Evolutionary conservation across 108 stramenopile species (phyloP), one percentile per base, ranked within the genome.

Genomic region (Pseudonitzschia multistriata): DNA sequence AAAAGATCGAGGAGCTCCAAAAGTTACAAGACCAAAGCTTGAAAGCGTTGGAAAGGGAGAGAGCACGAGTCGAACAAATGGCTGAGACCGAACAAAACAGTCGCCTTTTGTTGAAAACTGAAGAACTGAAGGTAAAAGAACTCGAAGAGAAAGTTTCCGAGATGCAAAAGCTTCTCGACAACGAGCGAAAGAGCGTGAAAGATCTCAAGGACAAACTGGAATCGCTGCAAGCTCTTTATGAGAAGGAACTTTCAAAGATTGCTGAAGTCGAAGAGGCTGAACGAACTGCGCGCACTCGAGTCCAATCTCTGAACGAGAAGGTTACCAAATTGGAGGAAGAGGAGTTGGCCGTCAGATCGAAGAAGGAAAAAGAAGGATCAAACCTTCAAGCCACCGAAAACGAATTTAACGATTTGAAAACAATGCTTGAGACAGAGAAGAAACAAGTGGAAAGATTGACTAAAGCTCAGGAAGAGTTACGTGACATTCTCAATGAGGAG

Each of bases 171-270:
- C 61, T 62, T 19, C 66, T 78, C 17, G 49, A 71, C 2, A 28
- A 6, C n/a, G 77, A 78, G 34, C 47, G 57, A 6, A 50, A 34
- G 34, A 63, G 39, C 15, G 62, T 69, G 6, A 48, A 54, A 35
- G 31, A 62, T 29, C 47, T 78, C 36, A 40, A 57, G 39, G 37
- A 28, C 21, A 25, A 39, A n/a, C 35, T 72, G 27, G 50, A 78
- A 1, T 17, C 52, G 14, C 70, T 64, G 22, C 70, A 72, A 61
- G 47, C 36, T 28, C 59, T 70, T 14, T 62, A 52, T 49, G 77
- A 78, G 21, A 65, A 42, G 19, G 77, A 78, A 60, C 45, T 70
- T 31, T 62, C 61, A 24, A 59, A 67, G 37, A 55, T 78, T 22
- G 50, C 50, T 48, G 14, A 47, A 3, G 49, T 67, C 33, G 55